Conservation (phyloP, 1,284 basidiomycete genomes). For the Athelia sp. region DNA sequence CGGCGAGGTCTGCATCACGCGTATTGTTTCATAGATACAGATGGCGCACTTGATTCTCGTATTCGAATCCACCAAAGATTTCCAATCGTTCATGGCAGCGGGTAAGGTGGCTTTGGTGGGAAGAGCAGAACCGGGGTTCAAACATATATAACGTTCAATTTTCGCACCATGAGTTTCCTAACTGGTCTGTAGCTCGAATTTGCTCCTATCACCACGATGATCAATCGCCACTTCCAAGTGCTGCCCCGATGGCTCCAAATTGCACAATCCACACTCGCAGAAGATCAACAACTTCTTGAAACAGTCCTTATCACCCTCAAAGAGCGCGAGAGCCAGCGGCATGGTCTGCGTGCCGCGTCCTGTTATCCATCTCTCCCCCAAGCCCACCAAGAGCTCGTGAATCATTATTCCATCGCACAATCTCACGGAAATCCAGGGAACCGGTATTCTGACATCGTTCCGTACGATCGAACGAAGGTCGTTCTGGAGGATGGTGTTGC, state of each 20-base stretch:
- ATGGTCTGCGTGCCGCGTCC: slow-evolving; percentile 29
- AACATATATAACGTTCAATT: too few relatives aligned
- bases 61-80: slow-evolving; percentile 31
- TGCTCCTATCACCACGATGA: too few relatives aligned
- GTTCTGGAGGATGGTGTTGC: slow-evolving; percentile 30
- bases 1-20: slow-evolving; percentile 1
- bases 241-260: slow-evolving; percentile 16
- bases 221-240: too few relatives aligned
- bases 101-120: not conserved
- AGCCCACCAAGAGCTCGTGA: slow-evolving; percentile 17
- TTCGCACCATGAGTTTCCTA: too few relatives aligned
- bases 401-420: slow-evolving; percentile 51
- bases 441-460: slow-evolving; percentile 69
- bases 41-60: slow-evolving; percentile 48
- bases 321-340: slow-evolving; percentile 36
- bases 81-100: not conserved
- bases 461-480: slow-evolving; percentile 78
- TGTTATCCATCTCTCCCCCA: slow-evolving; percentile 22
- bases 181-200: too few relatives aligned
- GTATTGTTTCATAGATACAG: not conserved
- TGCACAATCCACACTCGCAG: slow-evolving; percentile 3
- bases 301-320: slow-evolving; percentile 23
- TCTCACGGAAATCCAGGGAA: slow-evolving; percentile 51
- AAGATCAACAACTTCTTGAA: not conserved
- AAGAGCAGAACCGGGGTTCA: not conserved